These are phyloP conservation scores for Hygrocybe punicea DNA, from an alignment of 768 basidiomycete genomes.

Conservation along the genomic window DNA sequence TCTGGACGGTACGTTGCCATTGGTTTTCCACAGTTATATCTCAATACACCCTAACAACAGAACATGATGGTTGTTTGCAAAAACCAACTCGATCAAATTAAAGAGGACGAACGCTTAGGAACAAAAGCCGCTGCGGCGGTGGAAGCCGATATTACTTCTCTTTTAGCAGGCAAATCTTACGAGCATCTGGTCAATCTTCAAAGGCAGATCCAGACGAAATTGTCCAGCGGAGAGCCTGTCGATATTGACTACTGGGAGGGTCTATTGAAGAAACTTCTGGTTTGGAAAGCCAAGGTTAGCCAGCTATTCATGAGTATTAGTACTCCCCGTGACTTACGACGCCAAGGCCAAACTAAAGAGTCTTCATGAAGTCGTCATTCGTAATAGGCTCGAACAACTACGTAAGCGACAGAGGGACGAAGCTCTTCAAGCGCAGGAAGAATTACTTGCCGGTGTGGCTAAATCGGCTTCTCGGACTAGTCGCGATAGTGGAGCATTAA, in stretches of 20 bases:
- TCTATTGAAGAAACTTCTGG: constrained; percentile 83
- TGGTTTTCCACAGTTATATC: neutral
- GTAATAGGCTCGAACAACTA: constrained; percentile 92
- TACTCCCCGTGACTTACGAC: constrained; percentile 7
- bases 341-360: constrained; percentile 81
- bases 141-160: constrained; percentile 74
- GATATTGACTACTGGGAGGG: constrained; percentile 99
- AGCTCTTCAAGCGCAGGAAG: constrained; percentile 89
- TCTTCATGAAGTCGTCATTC: constrained; percentile 94
- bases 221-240: constrained; percentile 87
- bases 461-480: constrained; percentile 47
- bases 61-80: constrained; percentile 98
- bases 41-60: constrained; percentile 35
- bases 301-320: neutral
- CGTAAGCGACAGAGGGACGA: constrained; percentile 95
- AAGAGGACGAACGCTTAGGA: constrained; percentile 57
- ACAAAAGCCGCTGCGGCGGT: constrained; percentile 74
- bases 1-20: constrained; percentile 78
- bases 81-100: constrained; percentile 78
- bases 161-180: constrained; percentile 83
- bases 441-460: constrained; percentile 76
- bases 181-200: constrained; percentile 82
- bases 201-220: constrained; percentile 80
- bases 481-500: constrained; percentile 30
- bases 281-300: constrained; percentile 92